Conservation (phyloP, 306 rosid genomes). For the Cicer cuneatum region DNA sequence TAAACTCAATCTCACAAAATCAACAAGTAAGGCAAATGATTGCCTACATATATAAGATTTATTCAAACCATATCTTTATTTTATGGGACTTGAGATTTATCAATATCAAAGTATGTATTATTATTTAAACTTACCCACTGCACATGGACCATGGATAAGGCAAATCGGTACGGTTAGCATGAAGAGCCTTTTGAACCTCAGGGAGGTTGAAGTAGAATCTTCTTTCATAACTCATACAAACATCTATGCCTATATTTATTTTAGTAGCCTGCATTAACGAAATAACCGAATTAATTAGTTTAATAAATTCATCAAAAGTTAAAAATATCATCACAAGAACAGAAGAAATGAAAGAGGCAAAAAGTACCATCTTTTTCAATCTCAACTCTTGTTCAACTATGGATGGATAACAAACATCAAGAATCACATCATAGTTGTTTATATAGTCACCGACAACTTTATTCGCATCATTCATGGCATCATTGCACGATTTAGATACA, state of each 20-base stretch:
- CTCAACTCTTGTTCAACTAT: conserved; percentile 84
- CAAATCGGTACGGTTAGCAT: conserved; percentile 84
- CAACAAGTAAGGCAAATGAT: neutral
- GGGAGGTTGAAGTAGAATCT: conserved; percentile 76
- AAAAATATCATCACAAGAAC: neutral
- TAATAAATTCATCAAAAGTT: neutral
- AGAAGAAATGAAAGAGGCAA: neutral
- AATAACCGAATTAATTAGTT: neutral
- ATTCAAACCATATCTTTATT: neutral
- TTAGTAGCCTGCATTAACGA: conserved; percentile 68
- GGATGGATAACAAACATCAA: conserved; percentile 91
- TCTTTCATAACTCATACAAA: conserved; percentile 78
- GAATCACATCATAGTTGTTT: conserved; percentile 78
- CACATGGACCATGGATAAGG: conserved; percentile 79
- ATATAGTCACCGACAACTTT: conserved; percentile 63
- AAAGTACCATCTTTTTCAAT: conserved; percentile 70
- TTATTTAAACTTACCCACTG: neutral
- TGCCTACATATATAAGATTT: neutral
- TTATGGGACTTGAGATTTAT: neutral
- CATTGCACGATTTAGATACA: conserved; percentile 55
- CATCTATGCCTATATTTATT: conserved; percentile 80
- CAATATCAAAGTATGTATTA: neutral
- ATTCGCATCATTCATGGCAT: conserved; percentile 60
- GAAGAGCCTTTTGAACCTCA: conserved; percentile 89
- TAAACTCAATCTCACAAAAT: too few species aligned